Conservation (phyloP, 2,329 filamentous ascomycete species). For the Scopulariopsis brevicaulis region DNA sequence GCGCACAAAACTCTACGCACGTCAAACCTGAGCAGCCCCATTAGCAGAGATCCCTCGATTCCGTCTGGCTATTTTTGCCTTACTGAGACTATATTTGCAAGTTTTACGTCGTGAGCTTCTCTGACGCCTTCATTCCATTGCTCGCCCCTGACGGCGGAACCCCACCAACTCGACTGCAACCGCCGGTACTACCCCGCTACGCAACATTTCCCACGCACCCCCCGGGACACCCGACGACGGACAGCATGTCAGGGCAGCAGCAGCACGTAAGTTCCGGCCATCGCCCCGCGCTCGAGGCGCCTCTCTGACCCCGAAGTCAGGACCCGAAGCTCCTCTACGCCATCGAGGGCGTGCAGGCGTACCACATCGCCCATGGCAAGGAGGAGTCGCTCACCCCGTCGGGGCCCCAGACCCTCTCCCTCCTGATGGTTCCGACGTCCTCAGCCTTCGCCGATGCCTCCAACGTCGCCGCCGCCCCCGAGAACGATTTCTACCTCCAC, state of each 20-base stretch:
- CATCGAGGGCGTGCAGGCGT: constrained; percentile 79
- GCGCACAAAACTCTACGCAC: not conserved
- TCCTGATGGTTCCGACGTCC: constrained; percentile 91
- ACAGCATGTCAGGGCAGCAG: constrained; percentile 1
- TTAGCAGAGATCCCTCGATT: not conserved
- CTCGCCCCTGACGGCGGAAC: not conserved
- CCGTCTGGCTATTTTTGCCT: too few relatives aligned
- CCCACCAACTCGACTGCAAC: not conserved
- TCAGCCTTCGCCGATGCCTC: constrained; percentile 51
- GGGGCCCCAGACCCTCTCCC: constrained; percentile 80
- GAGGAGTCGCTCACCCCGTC: constrained; percentile 74
- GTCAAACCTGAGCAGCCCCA: not conserved
- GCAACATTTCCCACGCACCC: not conserved
- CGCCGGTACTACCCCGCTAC: not conserved
- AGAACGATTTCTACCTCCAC: constrained; percentile 95
- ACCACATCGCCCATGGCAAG: constrained; percentile 79
- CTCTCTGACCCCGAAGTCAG: constrained; percentile 16
- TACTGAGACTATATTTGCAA: too few relatives aligned
- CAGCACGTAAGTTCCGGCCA: constrained; percentile 1
- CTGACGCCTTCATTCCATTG: too few relatives aligned
- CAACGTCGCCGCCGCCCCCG: constrained; percentile 42
- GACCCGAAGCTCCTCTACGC: constrained; percentile 58
- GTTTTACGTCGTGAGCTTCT: too few relatives aligned
- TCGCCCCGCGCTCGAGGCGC: not conserved
- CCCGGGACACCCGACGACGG: not conserved